phyloP scores from a whole-genome alignment of 495 filamentous ascomycete species.

The Penicillium psychrofluorescens region DNA sequence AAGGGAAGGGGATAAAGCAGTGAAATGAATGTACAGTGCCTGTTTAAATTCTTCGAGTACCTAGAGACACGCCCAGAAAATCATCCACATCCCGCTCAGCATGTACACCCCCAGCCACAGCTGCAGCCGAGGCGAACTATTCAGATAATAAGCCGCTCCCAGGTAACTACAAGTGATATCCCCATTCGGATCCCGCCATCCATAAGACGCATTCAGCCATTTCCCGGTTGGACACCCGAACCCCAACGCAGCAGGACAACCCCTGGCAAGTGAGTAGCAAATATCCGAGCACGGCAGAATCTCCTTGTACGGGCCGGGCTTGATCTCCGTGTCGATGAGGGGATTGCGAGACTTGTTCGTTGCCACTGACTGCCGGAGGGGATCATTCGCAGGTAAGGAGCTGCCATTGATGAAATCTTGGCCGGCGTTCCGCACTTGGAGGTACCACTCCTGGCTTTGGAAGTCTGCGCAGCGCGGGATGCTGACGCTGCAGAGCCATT shows the following conservation, averaged over 20 bases:
- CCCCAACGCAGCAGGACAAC: constrained; percentile 69
- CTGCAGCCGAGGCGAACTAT: constrained; percentile 13
- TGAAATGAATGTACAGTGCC: not conserved
- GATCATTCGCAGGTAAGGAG: constrained; percentile 29
- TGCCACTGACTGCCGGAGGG: constrained; percentile 20
- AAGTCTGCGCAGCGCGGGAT: constrained; percentile 90
- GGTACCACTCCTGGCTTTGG: constrained; percentile 42
- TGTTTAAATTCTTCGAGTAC: too few species aligned
- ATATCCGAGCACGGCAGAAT: constrained; percentile 76
- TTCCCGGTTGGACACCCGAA: constrained; percentile 67
- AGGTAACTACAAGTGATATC: constrained; percentile 52
- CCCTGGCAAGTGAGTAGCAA: constrained; percentile 75
- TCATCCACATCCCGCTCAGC: constrained; percentile 7
- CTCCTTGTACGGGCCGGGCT: constrained; percentile 91
- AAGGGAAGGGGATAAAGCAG: not conserved
- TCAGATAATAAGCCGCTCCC: constrained; percentile 48
- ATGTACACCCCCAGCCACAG: constrained; percentile 9
- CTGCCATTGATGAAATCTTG: constrained; percentile 63
- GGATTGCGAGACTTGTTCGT: constrained; percentile 55
- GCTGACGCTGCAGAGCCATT: constrained; percentile 88
- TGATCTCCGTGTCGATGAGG: constrained; percentile 60
- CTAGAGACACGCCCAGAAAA: constrained; percentile 4
- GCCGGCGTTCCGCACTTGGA: constrained; percentile 61
- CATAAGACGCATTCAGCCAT: constrained; percentile 63
- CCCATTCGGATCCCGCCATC: constrained; percentile 31